Percentiles rank a stretch among this genome's conserved stretches.
These are phyloP conservation scores for Pestalotiopsis sp. DNA, from an alignment of 2,329 filamentous ascomycete genomes.

Conservation along the genomic window DNA sequence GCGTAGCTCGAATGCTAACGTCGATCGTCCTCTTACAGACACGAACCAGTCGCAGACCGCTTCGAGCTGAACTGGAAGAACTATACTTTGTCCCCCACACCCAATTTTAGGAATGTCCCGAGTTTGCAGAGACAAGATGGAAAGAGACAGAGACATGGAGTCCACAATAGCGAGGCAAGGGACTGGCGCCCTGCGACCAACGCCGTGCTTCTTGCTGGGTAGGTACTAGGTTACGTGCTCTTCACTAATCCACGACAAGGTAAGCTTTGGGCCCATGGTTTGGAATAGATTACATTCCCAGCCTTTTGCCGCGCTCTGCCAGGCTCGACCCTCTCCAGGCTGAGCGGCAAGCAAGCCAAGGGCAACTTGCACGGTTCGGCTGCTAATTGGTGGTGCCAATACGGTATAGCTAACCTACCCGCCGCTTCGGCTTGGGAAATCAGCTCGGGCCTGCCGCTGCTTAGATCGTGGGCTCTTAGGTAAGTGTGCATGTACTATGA, in stretches of 20 bases:
- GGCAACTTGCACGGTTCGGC: slow-evolving; percentile 6
- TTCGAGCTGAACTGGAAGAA: neutral
- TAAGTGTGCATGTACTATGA: no score
- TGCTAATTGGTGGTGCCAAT: slow-evolving; percentile 1
- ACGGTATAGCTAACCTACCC: neutral
- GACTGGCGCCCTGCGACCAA: neutral
- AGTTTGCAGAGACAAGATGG: neutral
- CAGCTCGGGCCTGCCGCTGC: slow-evolving; percentile 4
- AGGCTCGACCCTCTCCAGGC: neutral
- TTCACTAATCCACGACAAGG: neutral
- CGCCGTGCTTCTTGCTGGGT: no score
- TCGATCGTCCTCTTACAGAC: neutral
- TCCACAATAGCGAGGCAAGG: neutral
- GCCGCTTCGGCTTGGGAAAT: slow-evolving; percentile 2
- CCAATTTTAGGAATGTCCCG: slow-evolving; percentile 1
- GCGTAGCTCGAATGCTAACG: neutral
- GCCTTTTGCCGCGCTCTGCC: neutral
- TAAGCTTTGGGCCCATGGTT: slow-evolving; percentile 7
- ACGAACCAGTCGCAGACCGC: neutral
- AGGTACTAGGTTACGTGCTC: neutral
- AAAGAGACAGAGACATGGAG: neutral
- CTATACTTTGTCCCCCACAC: slow-evolving; percentile 1
- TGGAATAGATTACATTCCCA: slow-evolving; percentile 13
- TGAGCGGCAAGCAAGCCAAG: slow-evolving; percentile 8
- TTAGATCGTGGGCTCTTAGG: neutral